Conservation (phyloP, 305 asterid genomes). For the Fraxinus sp. region DNA sequence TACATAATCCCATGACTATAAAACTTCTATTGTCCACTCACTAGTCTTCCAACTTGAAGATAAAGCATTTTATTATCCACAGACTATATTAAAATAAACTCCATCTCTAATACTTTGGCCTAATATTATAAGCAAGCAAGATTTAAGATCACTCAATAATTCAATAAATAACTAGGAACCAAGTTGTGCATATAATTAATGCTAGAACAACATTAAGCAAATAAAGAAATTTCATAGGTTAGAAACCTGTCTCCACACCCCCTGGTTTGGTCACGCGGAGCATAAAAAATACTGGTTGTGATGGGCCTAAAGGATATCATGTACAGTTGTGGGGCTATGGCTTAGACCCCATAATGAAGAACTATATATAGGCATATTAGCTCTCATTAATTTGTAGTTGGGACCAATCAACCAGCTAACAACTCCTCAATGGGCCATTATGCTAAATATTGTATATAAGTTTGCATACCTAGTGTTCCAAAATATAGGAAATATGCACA, state of each 20-base stretch:
- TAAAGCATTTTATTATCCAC: background rate
- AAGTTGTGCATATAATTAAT: background rate
- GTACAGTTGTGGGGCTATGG: conserved; percentile 34
- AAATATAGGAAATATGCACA: conserved; percentile 50
- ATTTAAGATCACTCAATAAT: background rate
- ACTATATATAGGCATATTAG: conserved; percentile 13
- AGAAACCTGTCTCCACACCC: conserved; percentile 10
- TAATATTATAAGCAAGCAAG: background rate
- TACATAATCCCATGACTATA: background rate
- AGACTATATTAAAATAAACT: background rate
- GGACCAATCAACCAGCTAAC: conserved; percentile 30
- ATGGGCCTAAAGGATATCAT: conserved; percentile 28
- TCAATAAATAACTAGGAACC: background rate
- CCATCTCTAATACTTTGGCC: background rate
- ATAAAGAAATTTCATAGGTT: background rate
- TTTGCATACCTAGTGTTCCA: conserved; percentile 31
- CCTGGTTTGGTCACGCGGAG: background rate
- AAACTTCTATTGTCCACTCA: background rate
- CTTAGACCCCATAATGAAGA: conserved; percentile 23
- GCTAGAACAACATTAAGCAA: background rate
- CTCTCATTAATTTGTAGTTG: conserved; percentile 31
- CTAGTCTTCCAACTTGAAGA: background rate
- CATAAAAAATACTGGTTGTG: background rate
- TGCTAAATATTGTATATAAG: conserved; percentile 27
- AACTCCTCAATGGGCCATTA: conserved; percentile 25